phyloP scores from a whole-genome alignment of 768 basidiomycete species.

The Rhodotorula paludigena region DNA sequence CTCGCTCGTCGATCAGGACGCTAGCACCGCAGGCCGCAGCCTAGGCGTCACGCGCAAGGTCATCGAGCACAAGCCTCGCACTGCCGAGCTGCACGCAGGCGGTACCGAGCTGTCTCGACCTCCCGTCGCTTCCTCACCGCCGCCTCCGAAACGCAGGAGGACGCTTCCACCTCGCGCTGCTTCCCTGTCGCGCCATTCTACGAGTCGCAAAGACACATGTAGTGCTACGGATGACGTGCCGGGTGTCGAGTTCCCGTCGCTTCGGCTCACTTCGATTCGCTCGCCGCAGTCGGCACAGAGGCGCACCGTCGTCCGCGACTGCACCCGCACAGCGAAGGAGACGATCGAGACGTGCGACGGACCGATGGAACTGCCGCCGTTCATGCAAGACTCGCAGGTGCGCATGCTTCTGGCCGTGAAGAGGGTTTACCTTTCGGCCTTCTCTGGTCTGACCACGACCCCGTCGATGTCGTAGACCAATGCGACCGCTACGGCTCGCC shows the following conservation, averaged over 20 bases:
- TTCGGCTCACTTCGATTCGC: background rate
- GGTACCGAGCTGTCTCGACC: too few relatives aligned
- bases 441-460: too few relatives aligned
- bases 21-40: background rate
- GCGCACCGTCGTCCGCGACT: background rate
- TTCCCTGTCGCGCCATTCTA: fast-evolving
- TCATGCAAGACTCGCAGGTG: background rate
- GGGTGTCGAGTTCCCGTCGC: too few relatives aligned
- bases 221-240: background rate
- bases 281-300: conserved; percentile 1
- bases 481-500: too few relatives aligned
- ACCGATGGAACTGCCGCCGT: background rate
- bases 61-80: background rate
- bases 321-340: background rate
- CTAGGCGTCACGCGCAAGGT: conserved; percentile 4
- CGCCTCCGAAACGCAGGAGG: background rate
- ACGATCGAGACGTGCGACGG: too few relatives aligned
- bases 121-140: too few relatives aligned
- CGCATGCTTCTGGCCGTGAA: background rate
- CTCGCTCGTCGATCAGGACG: background rate
- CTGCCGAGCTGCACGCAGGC: background rate
- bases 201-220: background rate
- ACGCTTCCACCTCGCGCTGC: background rate
- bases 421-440: too few relatives aligned
- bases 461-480: too few relatives aligned